These are phyloP conservation scores for Phytophthora boehmeriae DNA, from an alignment of 352 stramenopile genomes.

Conservation along the genomic window DNA sequence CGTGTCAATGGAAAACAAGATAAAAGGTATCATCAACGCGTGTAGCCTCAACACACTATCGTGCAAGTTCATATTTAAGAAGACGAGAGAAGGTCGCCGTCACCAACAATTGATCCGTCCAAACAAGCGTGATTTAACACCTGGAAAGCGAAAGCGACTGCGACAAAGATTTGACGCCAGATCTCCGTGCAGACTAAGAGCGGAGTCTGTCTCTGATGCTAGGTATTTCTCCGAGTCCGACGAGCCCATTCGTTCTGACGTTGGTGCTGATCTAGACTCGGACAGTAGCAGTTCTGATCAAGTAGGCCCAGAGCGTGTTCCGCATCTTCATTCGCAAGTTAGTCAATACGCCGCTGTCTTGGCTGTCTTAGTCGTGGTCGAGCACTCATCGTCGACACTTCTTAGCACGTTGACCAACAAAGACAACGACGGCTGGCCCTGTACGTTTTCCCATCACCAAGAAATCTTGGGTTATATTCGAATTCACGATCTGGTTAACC, in stretches of 20 bases:
- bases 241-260: slow-evolving; percentile 12
- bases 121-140: slow-evolving; percentile 1
- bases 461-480: slow-evolving; percentile 39
- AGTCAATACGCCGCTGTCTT: slow-evolving; percentile 42
- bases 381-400: slow-evolving; percentile 43
- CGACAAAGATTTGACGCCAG: slow-evolving; percentile 37
- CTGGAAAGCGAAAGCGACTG: slow-evolving; percentile 33
- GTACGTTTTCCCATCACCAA: slow-evolving; percentile 29
- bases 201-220: slow-evolving; percentile 24
- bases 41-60: slow-evolving; percentile 37
- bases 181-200: slow-evolving; percentile 10
- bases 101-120: slow-evolving; percentile 6
- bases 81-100: not conserved
- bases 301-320: slow-evolving; percentile 22
- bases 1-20: slow-evolving; percentile 34
- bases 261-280: not conserved
- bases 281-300: not conserved
- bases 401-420: slow-evolving; percentile 28
- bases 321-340: slow-evolving; percentile 40
- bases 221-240: slow-evolving; percentile 30
- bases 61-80: not conserved
- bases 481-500: slow-evolving; percentile 38
- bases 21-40: slow-evolving; percentile 48
- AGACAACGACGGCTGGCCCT: not conserved
- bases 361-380: slow-evolving; percentile 40